Evolutionary conservation across 2,329 filamentous ascomycete species (phyloP).

Genomic region (Neoascochyta sp.): DNA sequence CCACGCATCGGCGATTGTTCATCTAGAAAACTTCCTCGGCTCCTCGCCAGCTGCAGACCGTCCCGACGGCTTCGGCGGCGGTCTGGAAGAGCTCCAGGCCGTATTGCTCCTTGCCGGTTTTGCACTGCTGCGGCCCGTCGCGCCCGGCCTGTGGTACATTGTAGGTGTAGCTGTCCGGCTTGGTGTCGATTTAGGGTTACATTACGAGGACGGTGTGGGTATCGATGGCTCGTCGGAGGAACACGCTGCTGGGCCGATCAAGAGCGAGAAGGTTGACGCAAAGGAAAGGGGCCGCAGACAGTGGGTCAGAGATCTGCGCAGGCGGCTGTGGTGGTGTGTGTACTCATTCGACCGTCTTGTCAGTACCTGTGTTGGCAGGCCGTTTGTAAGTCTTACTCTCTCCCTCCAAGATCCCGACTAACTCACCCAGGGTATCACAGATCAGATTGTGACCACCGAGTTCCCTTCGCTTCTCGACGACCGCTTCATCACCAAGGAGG

Average conservation of each 20-base stretch:
- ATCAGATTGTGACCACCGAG: constrained; percentile 92
- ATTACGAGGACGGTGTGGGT: constrained; percentile 82
- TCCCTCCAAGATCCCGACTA: constrained; percentile 7
- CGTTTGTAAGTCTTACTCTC: constrained; percentile 56
- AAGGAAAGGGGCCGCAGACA: constrained; percentile 66
- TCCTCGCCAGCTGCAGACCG: constrained; percentile 59
- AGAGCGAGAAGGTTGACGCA: constrained; percentile 48
- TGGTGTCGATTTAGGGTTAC: constrained; percentile 85
- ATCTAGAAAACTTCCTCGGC: constrained; percentile 78
- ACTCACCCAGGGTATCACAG: constrained; percentile 62
- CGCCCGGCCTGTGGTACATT: constrained; percentile 95
- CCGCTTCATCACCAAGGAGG: constrained; percentile 75
- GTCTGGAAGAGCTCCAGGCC: constrained; percentile 88
- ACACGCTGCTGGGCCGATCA: constrained; percentile 17
- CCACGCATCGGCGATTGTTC: constrained; percentile 88
- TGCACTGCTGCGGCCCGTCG: constrained; percentile 83
- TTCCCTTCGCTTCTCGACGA: constrained; percentile 89
- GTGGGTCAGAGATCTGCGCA: constrained; percentile 80
- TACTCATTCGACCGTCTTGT: constrained; percentile 95
- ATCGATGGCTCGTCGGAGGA: constrained; percentile 49
- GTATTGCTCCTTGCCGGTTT: constrained; percentile 87
- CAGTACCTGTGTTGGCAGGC: constrained; percentile 86
- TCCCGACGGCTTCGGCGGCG: constrained; percentile 69
- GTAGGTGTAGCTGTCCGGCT: constrained; percentile 88
- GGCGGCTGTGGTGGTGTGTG: constrained; percentile 93